Evolutionary conservation across 257 asterid genomes (phyloP).

Genomic region (Fraxinus quadrangulata): DNA sequence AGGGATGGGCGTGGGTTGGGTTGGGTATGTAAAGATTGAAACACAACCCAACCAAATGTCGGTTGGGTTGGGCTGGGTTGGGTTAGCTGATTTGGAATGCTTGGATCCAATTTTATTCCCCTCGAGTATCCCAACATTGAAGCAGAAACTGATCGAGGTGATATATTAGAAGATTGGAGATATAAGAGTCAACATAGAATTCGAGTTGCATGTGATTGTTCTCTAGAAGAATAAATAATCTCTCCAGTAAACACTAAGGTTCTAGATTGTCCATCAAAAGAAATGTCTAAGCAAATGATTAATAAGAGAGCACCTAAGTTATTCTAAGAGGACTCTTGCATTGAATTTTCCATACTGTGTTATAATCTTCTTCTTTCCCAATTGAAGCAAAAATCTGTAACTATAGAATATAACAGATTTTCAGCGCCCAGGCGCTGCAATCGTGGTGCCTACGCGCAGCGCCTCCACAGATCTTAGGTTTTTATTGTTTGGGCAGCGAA

Average conservation of each 20-base stretch:
- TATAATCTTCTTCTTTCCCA: neutral
- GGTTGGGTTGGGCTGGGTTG: no score
- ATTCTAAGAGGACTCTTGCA: neutral
- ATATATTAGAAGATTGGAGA: neutral
- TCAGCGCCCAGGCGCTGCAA: no score
- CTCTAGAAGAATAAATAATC: neutral
- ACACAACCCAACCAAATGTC: no score
- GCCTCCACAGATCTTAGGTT: no score
- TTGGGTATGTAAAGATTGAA: no score
- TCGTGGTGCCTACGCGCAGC: no score
- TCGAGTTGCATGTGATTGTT: neutral
- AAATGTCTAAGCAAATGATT: neutral
- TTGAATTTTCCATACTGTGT: neutral
- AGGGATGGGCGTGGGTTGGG: no score
- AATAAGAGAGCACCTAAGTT: neutral
- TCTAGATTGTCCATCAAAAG: neutral
- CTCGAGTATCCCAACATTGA: neutral
- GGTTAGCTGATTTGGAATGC: neutral
- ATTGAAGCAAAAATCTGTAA: conserved; percentile 14
- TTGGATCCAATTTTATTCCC: conserved; percentile 4
- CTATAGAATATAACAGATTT: neutral
- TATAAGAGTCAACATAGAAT: neutral
- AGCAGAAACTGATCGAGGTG: neutral
- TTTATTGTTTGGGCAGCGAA: no score
- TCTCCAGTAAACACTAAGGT: neutral